phyloP scores from a whole-genome alignment of 2,329 filamentous ascomycete species.

The Aspergillus nomiae region DNA sequence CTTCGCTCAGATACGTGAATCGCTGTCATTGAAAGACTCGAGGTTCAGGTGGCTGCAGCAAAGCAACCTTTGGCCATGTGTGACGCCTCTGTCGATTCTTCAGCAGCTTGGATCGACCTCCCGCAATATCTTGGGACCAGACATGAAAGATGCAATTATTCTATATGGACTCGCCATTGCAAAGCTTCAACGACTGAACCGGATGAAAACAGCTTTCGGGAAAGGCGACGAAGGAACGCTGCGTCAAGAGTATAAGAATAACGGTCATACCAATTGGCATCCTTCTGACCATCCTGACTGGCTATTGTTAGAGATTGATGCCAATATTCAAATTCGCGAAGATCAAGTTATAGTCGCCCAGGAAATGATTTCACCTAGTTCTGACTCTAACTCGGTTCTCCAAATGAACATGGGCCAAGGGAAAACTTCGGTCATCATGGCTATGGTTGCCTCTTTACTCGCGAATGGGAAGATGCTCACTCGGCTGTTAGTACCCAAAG shows the following conservation, averaged over 20 bases:
- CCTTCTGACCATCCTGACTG: constrained; percentile 61
- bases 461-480: constrained; percentile 54
- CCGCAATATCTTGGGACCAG: constrained; percentile 27
- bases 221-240: constrained; percentile 35
- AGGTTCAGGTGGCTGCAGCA: constrained; percentile 42
- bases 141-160: constrained; percentile 42
- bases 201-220: constrained; percentile 42
- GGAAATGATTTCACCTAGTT: constrained; percentile 59
- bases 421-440: constrained; percentile 70
- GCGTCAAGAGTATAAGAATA: constrained; percentile 48
- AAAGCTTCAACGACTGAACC: constrained; percentile 45
- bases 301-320: constrained; percentile 68
- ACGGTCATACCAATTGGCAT: constrained; percentile 60
- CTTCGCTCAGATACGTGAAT: constrained; percentile 17
- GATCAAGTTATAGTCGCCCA: constrained; percentile 65
- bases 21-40: constrained; percentile 27
- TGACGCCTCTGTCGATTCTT: constrained; percentile 46
- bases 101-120: constrained; percentile 44
- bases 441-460: constrained; percentile 60
- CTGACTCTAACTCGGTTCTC: constrained; percentile 59
- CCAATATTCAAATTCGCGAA: constrained; percentile 62
- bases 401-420: constrained; percentile 72
- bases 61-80: constrained; percentile 44
- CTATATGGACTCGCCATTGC: constrained; percentile 45
- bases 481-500: constrained; percentile 63